Evolutionary conservation across 202 grass and related monocot genomes (phyloP).

Genomic region (Setaria viridis): DNA sequence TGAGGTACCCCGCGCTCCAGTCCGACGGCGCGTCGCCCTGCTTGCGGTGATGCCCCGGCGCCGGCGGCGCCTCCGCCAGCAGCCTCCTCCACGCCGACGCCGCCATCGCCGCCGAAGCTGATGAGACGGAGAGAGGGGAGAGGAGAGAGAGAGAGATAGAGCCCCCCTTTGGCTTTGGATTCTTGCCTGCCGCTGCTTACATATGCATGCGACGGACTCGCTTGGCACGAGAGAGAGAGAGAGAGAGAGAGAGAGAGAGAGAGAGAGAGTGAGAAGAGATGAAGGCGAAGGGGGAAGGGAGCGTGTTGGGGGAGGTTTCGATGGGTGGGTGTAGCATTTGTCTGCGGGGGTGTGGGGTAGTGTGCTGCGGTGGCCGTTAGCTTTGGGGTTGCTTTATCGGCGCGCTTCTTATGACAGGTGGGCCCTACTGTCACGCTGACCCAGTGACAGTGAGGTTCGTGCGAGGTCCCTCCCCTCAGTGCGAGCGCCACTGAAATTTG

Average conservation of each 20-base stretch:
- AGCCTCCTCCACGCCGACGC: constrained; percentile 36
- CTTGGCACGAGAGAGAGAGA: neutral
- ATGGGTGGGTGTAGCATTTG: constrained; percentile 26
- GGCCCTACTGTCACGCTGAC: neutral
- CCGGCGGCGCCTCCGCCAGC: constrained; percentile 38
- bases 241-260: neutral
- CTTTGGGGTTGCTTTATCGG: constrained; percentile 12
- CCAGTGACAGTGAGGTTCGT: neutral
- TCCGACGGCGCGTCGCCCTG: constrained; percentile 46
- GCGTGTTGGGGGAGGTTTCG: constrained; percentile 31
- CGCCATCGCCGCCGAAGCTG: constrained; percentile 37
- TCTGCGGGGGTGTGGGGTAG: neutral
- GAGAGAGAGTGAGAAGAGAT: neutral
- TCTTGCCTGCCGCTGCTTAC: constrained; percentile 39
- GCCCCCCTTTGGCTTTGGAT: constrained; percentile 22
- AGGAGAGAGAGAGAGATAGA: neutral
- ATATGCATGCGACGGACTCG: constrained; percentile 20
- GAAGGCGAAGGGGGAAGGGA: neutral
- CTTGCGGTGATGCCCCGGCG: constrained; percentile 23
- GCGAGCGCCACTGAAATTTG: constrained; percentile 32
- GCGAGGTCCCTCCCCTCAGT: neutral
- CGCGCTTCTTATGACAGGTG: constrained; percentile 11
- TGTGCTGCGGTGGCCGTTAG: constrained; percentile 36
- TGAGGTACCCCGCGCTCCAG: constrained; percentile 74
- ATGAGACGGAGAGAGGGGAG: neutral